phyloP scores from a whole-genome alignment of 2,329 filamentous ascomycete genomes.

The Piedraia hortae region DNA sequence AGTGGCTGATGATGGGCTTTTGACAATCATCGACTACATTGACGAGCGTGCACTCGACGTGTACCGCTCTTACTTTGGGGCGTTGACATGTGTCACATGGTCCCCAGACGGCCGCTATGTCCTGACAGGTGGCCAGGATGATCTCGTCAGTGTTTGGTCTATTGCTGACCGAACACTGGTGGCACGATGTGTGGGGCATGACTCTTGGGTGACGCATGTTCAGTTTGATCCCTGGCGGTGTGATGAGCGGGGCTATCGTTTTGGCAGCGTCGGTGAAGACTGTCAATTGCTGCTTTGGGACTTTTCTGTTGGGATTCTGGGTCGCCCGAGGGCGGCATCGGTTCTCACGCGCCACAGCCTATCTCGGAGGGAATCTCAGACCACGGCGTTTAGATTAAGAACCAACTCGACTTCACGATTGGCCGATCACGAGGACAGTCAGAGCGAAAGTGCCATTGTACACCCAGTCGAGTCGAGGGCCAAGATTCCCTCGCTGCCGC shows the following conservation, averaged over 20 bases:
- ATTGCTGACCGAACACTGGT: conserved; percentile 59
- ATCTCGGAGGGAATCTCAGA: conserved; percentile 7
- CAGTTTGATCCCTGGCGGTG: conserved; percentile 95
- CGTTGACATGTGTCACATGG: conserved; percentile 82
- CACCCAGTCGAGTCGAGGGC: conserved; percentile 69
- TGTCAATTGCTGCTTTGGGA: conserved; percentile 82
- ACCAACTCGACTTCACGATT: conserved; percentile 41
- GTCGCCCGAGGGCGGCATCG: conserved; percentile 47
- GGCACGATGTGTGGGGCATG: conserved; percentile 78
- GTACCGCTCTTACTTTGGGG: conserved; percentile 80
- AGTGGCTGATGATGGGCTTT: conserved; percentile 69
- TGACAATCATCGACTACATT: conserved; percentile 77
- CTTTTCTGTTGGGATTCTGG: conserved; percentile 89
- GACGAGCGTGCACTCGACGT: conserved; percentile 69
- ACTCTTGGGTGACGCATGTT: conserved; percentile 81
- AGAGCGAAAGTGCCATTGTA: conserved; percentile 32
- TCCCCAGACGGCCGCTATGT: conserved; percentile 92
- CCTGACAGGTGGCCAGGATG: conserved; percentile 82
- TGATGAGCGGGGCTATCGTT: conserved; percentile 81
- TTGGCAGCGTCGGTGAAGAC: conserved; percentile 89
- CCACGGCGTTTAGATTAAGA: conserved; percentile 28
- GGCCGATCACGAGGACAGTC: conserved; percentile 8
- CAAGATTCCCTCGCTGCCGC: conserved; percentile 61
- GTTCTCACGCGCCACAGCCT: conserved; percentile 21
- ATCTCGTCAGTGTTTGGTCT: conserved; percentile 88